Evolutionary conservation across 768 basidiomycete species (phyloP), one percentile per base, ranked within the genome.

Genomic region (Astraeus odoratus): DNA sequence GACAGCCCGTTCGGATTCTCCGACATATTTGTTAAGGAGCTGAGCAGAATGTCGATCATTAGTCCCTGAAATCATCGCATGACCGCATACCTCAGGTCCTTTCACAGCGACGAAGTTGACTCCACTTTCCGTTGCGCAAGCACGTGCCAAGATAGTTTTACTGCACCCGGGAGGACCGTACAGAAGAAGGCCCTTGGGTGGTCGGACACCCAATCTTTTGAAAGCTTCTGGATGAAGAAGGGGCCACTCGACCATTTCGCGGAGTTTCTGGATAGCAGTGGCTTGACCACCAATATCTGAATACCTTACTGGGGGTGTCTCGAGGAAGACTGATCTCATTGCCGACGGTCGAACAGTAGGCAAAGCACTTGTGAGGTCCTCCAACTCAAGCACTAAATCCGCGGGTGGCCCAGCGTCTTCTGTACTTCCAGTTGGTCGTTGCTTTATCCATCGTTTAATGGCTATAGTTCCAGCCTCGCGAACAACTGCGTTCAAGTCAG

Each of bases 121-220:
- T 3, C 91, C 93, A 54, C 89, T 89, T 64, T 96, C 94, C 23
- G 81, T 87, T 13, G 94, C 94, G 60, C 91, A 83, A 3, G 95
- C 94, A 46, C 90, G 80, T 2, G 89, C 95, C 13, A 92, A 78
- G 33, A 98, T 72, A 2, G 95, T 98, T 67, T 98, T 98, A 55
- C 90, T 92, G 57, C 94, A 96, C n/a, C 94, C 94, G 4, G 94
- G 95, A 3, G 94, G 94, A 4, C 94, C 94, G 63, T 94, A 99
- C 13, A 98, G 69, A 36, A 99, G 66, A 5, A 98, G 78, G 1
- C 95, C 95, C 55, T 87, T 83, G 0, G 95, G 92, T 3, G 95
- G 86, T 38, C 75, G 74, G 9, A 94, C 88, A 1, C 95, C 95
- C 1, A 99, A 71, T 19, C 94, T 74, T 55, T 76, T 75, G 61